Evolutionary conservation across 805 yeast genomes (phyloP), one percentile per base, ranked within the genome.

Genomic region (Cyberlindnera xylosilytica): DNA sequence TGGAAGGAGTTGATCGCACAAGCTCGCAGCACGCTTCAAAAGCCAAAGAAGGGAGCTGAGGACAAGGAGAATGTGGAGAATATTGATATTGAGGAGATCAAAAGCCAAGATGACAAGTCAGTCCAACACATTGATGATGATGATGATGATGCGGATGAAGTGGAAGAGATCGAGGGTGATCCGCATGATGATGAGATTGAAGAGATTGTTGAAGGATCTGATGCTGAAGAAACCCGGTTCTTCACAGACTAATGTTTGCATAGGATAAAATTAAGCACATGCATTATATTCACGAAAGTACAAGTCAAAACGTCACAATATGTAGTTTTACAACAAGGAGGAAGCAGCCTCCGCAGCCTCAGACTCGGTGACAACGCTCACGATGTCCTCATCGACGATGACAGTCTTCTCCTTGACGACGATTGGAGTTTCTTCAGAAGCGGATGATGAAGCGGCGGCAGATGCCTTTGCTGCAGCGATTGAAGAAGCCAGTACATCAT

Each of bases 301-400:
- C n/a, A n/a, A n/a, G n/a, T n/a, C n/a, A n/a, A n/a, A n/a, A n/a
- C n/a, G n/a, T n/a, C n/a, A n/a, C n/a, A n/a, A 10, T 22, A 22
- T 7, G 10, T 22, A 7, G 24, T 8, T 22, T 22, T 16, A 41
- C 34, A 41, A 32, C 12, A 41, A 15, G 11, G 38, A 9, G 24
- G 45, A 33, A 2, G 36, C 39, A 9, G 20, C 41, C 18, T 28
- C 32, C 27, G 31, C 32, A 29, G 16, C 13, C 19, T 29, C 27
- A 16, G 57, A 49, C 26, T 42, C 39, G 4, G 51, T 45, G 5
- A 34, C 40, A 6, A 41, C 50, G 15, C 39, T 33, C 18, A 53
- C 60, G 22, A 54, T 46, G 35, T 56, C 60, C 34, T 49, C 58
- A 15, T 51, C 45, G n/a, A 42, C 45, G 12, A 57, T 42, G 10